A percentile compares a stretch with the other conserved stretches of the same genome.
Conservation (phyloP, 768 basidiomycete species). For the Auricularia sp. region DNA sequence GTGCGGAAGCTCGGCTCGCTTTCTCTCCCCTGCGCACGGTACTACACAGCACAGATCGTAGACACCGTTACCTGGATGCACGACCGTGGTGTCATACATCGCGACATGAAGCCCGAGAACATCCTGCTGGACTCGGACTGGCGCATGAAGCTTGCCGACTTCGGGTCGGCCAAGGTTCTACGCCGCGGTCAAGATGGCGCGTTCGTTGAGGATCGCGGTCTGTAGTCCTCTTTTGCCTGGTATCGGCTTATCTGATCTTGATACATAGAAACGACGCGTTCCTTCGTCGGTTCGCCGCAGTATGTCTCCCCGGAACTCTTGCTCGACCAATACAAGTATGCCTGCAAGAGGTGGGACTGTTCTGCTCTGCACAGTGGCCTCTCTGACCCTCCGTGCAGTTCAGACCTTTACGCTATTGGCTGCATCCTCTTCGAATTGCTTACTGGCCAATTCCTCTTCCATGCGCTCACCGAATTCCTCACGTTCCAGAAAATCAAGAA, state of each 20-base stretch:
- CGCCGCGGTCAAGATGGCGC: neutral
- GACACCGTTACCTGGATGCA: constrained; percentile 91
- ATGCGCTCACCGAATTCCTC: constrained; percentile 83
- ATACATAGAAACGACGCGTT: constrained; percentile 44
- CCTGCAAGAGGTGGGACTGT: constrained; percentile 55
- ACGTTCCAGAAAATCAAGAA: constrained; percentile 92
- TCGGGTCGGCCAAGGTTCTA: constrained; percentile 76
- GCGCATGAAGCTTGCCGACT: constrained; percentile 92
- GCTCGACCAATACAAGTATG: constrained; percentile 48
- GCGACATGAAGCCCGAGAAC: constrained; percentile 83
- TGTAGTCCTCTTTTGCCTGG: neutral
- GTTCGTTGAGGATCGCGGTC: neutral
- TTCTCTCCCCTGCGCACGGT: constrained; percentile 60
- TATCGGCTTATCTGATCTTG: constrained; percentile 7
- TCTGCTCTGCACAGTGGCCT: neutral
- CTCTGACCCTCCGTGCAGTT: constrained; percentile 33
- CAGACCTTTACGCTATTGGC: constrained; percentile 92
- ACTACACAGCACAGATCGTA: constrained; percentile 84
- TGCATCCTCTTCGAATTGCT: constrained; percentile 93
- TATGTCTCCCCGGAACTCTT: constrained; percentile 85
- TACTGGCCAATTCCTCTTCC: constrained; percentile 83
- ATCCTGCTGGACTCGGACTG: constrained; percentile 78
- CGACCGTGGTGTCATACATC: constrained; percentile 78
- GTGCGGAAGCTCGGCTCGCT: constrained; percentile 79
- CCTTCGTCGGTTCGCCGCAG: constrained; percentile 85